These are phyloP conservation scores for Beauveria scarabaeidicola DNA, from an alignment of 2,329 filamentous ascomycete genomes.

Conservation along the genomic window DNA sequence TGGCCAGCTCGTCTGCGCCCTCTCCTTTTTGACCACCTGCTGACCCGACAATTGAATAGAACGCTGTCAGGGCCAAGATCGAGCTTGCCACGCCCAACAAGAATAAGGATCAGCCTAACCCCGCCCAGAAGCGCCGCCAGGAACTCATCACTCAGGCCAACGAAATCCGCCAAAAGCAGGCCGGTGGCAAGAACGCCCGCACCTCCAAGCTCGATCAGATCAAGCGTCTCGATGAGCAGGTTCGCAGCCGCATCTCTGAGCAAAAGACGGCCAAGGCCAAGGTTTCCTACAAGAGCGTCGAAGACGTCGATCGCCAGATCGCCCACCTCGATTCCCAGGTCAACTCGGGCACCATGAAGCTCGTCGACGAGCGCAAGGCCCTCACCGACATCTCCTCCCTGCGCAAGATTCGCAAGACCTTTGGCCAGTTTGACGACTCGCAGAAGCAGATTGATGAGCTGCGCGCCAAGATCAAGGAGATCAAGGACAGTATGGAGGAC, in stretches of 20 bases:
- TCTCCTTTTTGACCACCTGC: constrained; percentile 11
- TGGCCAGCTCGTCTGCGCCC: not conserved
- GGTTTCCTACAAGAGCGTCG: constrained; percentile 74
- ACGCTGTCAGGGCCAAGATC: constrained; percentile 79
- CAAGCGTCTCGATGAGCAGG: constrained; percentile 80
- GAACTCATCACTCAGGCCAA: constrained; percentile 77
- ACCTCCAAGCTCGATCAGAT: constrained; percentile 77
- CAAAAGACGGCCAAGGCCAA: constrained; percentile 79
- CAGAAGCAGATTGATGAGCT: constrained; percentile 87
- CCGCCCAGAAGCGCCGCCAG: constrained; percentile 71
- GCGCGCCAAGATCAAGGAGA: constrained; percentile 77
- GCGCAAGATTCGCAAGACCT: constrained; percentile 85
- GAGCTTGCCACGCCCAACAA: constrained; percentile 68
- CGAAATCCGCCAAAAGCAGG: constrained; percentile 80
- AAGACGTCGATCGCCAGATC: constrained; percentile 83
- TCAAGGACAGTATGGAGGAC: constrained; percentile 84
- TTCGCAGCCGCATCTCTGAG: constrained; percentile 77
- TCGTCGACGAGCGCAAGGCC: constrained; percentile 96
- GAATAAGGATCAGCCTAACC: constrained; percentile 70
- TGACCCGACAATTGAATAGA: constrained; percentile 43
- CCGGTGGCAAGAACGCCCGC: constrained; percentile 75
- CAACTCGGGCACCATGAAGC: constrained; percentile 81
- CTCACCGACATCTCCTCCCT: constrained; percentile 73
- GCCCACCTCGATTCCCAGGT: constrained; percentile 74
- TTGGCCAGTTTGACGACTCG: constrained; percentile 71